Evolutionary conservation across 306 rosid genomes (phyloP).

Genomic region (Quercus gilva): DNA sequence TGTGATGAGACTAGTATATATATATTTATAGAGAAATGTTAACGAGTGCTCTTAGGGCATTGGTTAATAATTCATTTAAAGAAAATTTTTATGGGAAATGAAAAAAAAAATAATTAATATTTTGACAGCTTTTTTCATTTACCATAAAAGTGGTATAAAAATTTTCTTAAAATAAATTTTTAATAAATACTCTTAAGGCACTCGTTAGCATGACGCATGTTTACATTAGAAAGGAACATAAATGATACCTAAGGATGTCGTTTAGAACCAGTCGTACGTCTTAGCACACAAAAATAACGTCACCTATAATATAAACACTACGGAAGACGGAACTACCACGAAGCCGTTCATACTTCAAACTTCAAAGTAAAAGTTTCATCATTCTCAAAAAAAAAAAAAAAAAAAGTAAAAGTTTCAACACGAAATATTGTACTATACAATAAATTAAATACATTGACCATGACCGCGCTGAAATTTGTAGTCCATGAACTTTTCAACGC

Average conservation of each 20-base stretch:
- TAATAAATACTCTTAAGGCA: too few species aligned
- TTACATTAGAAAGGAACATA: not conserved
- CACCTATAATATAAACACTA: not conserved
- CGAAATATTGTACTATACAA: not conserved
- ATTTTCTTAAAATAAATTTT: too few species aligned
- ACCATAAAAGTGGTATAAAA: too few species aligned
- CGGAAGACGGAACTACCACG: not conserved
- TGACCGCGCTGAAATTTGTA: not conserved
- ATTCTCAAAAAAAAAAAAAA: too few species aligned
- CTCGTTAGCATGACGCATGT: too few species aligned
- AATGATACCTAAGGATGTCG: not conserved
- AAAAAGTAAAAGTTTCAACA: conserved; percentile 17
- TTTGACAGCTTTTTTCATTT: too few species aligned
- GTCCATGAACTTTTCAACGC: not conserved
- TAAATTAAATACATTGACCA: not conserved
- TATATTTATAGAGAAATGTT: too few species aligned
- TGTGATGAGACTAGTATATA: too few species aligned
- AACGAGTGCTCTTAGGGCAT: too few species aligned
- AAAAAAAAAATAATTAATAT: too few species aligned
- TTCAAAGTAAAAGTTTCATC: not conserved
- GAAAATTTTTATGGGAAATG: too few species aligned
- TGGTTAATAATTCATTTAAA: too few species aligned
- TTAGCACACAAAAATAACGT: not conserved
- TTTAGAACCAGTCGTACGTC: not conserved
- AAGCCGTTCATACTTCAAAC: not conserved